Percentiles rank a stretch among this genome's conserved stretches.
Conservation (phyloP, 2,329 filamentous ascomycete genomes). For the Xylaria sp. region DNA sequence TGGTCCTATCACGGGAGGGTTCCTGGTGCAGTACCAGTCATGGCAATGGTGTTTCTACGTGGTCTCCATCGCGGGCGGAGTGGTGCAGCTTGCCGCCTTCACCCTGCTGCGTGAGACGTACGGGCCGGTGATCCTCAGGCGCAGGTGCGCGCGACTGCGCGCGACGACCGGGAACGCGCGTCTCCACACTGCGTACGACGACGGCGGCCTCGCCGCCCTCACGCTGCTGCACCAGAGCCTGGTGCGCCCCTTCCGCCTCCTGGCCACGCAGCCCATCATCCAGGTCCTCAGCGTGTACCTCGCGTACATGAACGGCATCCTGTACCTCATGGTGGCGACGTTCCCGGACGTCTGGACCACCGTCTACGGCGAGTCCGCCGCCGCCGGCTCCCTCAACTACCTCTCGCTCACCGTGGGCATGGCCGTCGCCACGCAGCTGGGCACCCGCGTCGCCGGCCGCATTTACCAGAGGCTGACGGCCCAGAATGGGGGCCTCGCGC, state of each 20-base stretch:
- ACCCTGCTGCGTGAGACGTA: constrained; percentile 70
- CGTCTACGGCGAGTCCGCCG: constrained; percentile 38
- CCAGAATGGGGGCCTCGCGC: constrained; percentile 59
- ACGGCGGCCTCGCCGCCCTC: constrained; percentile 33
- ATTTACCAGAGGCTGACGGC: constrained; percentile 61
- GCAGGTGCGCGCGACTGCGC: constrained; percentile 60
- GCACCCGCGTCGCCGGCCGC: no score
- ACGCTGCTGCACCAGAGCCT: constrained; percentile 44
- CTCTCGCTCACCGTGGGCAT: constrained; percentile 41
- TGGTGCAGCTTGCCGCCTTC: constrained; percentile 61
- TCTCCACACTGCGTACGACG: constrained; percentile 57
- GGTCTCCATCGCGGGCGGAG: constrained; percentile 62
- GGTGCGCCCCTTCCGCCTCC: constrained; percentile 53
- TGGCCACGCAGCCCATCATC: constrained; percentile 56
- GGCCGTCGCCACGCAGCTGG: no score
- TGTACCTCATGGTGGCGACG: constrained; percentile 52
- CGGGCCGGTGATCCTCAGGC: constrained; percentile 61
- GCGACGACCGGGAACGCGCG: constrained; percentile 57
- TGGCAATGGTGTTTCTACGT: constrained; percentile 78
- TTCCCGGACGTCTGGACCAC: constrained; percentile 50
- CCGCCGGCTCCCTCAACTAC: constrained; percentile 43
- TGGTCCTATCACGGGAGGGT: constrained; percentile 68
- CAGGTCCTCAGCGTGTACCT: constrained; percentile 54
- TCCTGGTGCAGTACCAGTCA: constrained; percentile 63
- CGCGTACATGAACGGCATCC: constrained; percentile 58